Base-by-base conservation (phyloP, 768 basidiomycete genomes). In the Podaxis rugospora region DNA sequence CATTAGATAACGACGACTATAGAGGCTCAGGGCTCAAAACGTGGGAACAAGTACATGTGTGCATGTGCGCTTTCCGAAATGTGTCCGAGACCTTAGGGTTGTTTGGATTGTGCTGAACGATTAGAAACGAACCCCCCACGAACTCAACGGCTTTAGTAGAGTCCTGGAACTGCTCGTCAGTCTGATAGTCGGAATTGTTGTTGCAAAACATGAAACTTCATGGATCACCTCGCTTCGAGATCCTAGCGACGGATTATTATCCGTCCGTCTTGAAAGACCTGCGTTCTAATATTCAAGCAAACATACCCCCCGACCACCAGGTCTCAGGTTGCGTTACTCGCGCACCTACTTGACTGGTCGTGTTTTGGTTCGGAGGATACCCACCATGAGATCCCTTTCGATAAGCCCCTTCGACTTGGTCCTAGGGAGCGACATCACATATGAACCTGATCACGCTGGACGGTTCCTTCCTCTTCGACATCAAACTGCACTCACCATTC, bases 381-480 rank as follows among this genome's bases (percentile, higher is more conserved):
- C 7, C 57, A n/a, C n/a, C n/a, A n/a, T n/a, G n/a, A n/a, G n/a
- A n/a, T n/a, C 35, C 69, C 74, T 0, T 69, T 81, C 6, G 68
- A 76, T 39, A 58, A 64, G 35, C 74, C 80, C 80, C 0, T 93
- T 90, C 71, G 87, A 93, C 59, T 67, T 92, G 9, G 74, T 93
- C 10, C 76, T 93, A 25, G 93, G 88, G 0, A 90, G 92, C n/a
- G 92, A 95, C 66, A 85, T 93, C 60, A 74, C 93, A 4, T 95
- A 94, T 72, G 85, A 93, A 66, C 75, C 83, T 0, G 71, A 80
- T 27, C 92, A 93, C 68, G 87, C 88, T 0, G 51, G 68, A n/a
- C n/a, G n/a, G n/a, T n/a, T n/a, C n/a, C 21, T 21, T 40, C 57
- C 16, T 14, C 27, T 13, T 23, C 23, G 4, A 14, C 21, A 4